phyloP scores from a whole-genome alignment of 208 protist species.

The Wallacemonas sp. region DNA sequence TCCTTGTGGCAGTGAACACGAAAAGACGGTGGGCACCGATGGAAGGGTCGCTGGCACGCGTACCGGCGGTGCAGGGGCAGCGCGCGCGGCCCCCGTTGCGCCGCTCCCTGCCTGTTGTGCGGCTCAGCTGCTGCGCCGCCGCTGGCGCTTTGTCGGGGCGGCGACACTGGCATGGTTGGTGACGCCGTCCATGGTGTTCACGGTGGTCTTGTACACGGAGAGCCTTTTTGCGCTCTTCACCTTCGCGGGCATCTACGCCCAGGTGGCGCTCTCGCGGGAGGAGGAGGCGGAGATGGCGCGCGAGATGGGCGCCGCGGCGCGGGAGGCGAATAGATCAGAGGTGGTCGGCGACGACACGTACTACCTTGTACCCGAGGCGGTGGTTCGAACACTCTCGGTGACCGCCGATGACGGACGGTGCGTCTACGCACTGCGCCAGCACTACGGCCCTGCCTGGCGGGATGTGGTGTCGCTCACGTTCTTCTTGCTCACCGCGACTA shows the following conservation, averaged over 20 bases:
- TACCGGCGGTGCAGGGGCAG: too few species aligned
- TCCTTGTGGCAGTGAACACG: too few species aligned
- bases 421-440: not conserved
- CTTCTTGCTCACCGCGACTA: slow-evolving; percentile 46
- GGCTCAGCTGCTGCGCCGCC: not conserved
- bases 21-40: too few species aligned
- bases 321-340: too few species aligned
- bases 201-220: slow-evolving; percentile 77
- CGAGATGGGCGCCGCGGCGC: not conserved
- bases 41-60: too few species aligned
- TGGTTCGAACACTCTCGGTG: not conserved
- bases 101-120: not conserved
- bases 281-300: slow-evolving; percentile 1
- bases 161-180: slow-evolving; percentile 54
- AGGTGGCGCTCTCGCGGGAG: not conserved
- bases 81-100: not conserved
- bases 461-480: slow-evolving; percentile 33
- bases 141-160: slow-evolving; percentile 45
- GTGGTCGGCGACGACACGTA: not conserved
- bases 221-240: slow-evolving; percentile 58
- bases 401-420: not conserved
- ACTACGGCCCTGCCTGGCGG: not conserved
- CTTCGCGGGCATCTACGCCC: slow-evolving; percentile 56
- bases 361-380: not conserved
- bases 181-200: slow-evolving; percentile 68